phyloP scores from a whole-genome alignment of 1,139 yeast species.

The Scheffersomyces insectosa region DNA sequence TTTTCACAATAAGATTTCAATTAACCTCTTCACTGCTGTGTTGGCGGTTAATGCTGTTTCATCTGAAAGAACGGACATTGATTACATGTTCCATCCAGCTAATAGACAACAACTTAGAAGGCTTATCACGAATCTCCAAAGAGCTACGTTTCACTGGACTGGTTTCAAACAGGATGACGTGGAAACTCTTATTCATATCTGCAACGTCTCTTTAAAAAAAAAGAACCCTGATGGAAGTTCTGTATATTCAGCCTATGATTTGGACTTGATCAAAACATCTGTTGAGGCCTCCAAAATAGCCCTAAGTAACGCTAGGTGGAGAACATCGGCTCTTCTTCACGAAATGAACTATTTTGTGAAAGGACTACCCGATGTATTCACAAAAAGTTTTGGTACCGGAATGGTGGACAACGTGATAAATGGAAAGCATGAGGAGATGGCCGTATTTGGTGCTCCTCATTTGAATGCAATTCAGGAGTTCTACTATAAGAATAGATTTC shows the following conservation, averaged over 20 bases:
- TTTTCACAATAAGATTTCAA: conserved; percentile 56
- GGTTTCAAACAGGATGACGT: conserved; percentile 63
- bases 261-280: conserved; percentile 39
- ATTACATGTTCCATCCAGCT: conserved; percentile 68
- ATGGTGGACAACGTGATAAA: conserved; percentile 17
- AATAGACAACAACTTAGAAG: conserved; percentile 56
- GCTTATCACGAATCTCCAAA: conserved; percentile 59
- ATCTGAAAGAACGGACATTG: conserved; percentile 64
- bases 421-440: conserved; percentile 24
- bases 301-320: conserved; percentile 53
- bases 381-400: conserved; percentile 46
- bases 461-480: conserved; percentile 52
- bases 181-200: conserved; percentile 49
- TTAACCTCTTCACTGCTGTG: conserved; percentile 65
- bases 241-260: conserved; percentile 39
- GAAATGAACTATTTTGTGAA: conserved; percentile 61
- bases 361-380: conserved; percentile 42
- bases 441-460: conserved; percentile 64
- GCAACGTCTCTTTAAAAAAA: conserved; percentile 46
- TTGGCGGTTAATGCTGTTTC: conserved; percentile 73
- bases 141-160: conserved; percentile 75
- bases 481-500: conserved; percentile 53
- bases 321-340: conserved; percentile 54
- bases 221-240: conserved; percentile 21
- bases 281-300: conserved; percentile 49